Conservation (phyloP, 2,329 filamentous ascomycete species). For the Trichoderma simmonsii region DNA sequence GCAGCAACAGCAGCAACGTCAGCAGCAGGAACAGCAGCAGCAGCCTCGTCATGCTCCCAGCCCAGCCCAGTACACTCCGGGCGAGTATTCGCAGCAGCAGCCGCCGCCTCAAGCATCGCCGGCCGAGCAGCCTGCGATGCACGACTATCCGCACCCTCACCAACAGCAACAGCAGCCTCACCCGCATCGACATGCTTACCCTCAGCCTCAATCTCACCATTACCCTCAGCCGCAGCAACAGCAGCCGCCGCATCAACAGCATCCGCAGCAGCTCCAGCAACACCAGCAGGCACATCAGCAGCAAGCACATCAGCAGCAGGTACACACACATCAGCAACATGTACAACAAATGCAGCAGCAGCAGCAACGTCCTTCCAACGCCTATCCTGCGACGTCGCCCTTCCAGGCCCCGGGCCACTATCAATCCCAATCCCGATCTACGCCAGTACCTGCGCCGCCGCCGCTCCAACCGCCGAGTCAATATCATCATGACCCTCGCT, state of each 20-base stretch:
- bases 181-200: neutral
- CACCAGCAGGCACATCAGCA: constrained; percentile 3
- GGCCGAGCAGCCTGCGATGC: constrained; percentile 41
- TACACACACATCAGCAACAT: constrained; percentile 28
- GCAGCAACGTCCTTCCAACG: constrained; percentile 31
- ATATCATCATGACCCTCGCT: constrained; percentile 48
- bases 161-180: constrained; percentile 4
- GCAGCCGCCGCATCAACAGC: neutral
- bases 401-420: constrained; percentile 43
- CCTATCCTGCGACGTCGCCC: constrained; percentile 39
- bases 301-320: constrained; percentile 1
- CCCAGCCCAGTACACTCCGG: constrained; percentile 45
- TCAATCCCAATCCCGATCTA: constrained; percentile 31
- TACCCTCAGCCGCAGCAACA: neutral
- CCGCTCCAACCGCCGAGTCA: constrained; percentile 45
- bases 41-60: constrained; percentile 47
- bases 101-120: constrained; percentile 45
- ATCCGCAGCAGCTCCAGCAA: neutral
- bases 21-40: constrained; percentile 24
- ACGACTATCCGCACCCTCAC: constrained; percentile 41
- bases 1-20: constrained; percentile 23
- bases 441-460: constrained; percentile 39
- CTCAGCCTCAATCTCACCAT: constrained; percentile 12
- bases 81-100: constrained; percentile 46
- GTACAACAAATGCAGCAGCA: constrained; percentile 27